Percentiles rank a stretch among this genome's conserved stretches.
phyloP scores from a whole-genome alignment of 768 basidiomycete species.

The Artomyces pyxidatus region DNA sequence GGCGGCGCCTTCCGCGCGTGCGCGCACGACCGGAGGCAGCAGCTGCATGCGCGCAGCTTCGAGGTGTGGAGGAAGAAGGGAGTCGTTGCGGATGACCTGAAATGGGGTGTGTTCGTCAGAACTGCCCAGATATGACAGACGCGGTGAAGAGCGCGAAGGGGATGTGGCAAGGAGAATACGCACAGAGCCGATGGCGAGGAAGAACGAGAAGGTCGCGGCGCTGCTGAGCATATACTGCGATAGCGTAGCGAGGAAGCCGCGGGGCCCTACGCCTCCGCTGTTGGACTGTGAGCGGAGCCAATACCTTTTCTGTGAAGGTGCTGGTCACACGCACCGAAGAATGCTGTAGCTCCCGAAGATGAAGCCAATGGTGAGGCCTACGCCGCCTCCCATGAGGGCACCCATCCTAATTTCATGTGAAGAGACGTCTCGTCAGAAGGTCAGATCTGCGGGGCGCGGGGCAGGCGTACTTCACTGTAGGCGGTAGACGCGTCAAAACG shows the following conservation, averaged over 20 bases:
- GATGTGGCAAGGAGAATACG: constrained; percentile 18
- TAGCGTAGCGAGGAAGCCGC: constrained; percentile 83
- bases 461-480: constrained; percentile 53
- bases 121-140: neutral
- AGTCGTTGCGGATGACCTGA: constrained; percentile 87
- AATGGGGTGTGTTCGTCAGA: neutral
- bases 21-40: constrained; percentile 46
- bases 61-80: constrained; percentile 45
- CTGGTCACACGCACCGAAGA: constrained; percentile 54
- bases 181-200: constrained; percentile 91
- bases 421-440: constrained; percentile 4
- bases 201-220: constrained; percentile 95
- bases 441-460: constrained; percentile 1
- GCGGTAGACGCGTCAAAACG: constrained; percentile 6
- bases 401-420: constrained; percentile 92
- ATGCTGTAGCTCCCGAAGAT: constrained; percentile 94
- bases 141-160: neutral
- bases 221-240: constrained; percentile 99
- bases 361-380: constrained; percentile 95
- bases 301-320: neutral
- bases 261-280: constrained; percentile 86
- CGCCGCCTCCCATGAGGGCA: constrained; percentile 86
- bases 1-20: constrained; percentile 59
- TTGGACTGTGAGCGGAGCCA: neutral
- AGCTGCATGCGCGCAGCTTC: constrained; percentile 59